These are phyloP conservation scores for Populus alba DNA, from an alignment of 345 rosid genomes.

Conservation along the genomic window DNA sequence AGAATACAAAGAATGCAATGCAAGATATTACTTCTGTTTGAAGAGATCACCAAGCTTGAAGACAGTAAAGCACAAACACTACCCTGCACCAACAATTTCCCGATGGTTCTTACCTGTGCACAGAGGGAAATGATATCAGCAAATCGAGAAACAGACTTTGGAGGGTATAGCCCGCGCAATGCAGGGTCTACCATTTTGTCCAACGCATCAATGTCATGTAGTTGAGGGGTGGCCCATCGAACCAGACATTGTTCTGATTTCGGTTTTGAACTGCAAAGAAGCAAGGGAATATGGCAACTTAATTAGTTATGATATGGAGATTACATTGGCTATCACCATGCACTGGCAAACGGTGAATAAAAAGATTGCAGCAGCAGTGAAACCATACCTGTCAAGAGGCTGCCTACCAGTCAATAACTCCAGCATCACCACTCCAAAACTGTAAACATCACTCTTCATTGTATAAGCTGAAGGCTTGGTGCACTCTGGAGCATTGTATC, in stretches of 20 bases:
- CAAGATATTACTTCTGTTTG: not conserved
- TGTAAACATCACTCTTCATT: conserved; percentile 80
- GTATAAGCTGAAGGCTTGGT: conserved; percentile 66
- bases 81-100: not conserved
- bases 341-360: not conserved
- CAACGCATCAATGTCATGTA: conserved; percentile 66
- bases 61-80: not conserved
- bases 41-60: not conserved
- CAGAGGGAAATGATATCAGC: conserved; percentile 82
- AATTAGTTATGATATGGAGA: not conserved
- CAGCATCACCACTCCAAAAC: conserved; percentile 94
- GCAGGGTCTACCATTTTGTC: conserved; percentile 83
- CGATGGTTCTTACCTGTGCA: conserved; percentile 47
- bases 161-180: conserved; percentile 80
- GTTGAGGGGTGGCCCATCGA: conserved; percentile 79
- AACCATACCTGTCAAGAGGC: conserved; percentile 73
- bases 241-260: conserved; percentile 70
- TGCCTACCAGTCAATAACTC: conserved; percentile 81
- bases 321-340: not conserved
- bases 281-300: not conserved
- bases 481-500: conserved; percentile 98
- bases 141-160: conserved; percentile 70
- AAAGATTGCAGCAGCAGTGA: not conserved
- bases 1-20: not conserved
- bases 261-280: conserved; percentile 50